A percentile compares a stretch with the other conserved stretches of the same genome.
Conservation (phyloP, 169 alveolate genomes). For the Ophryocystis elektroscirrha region DNA sequence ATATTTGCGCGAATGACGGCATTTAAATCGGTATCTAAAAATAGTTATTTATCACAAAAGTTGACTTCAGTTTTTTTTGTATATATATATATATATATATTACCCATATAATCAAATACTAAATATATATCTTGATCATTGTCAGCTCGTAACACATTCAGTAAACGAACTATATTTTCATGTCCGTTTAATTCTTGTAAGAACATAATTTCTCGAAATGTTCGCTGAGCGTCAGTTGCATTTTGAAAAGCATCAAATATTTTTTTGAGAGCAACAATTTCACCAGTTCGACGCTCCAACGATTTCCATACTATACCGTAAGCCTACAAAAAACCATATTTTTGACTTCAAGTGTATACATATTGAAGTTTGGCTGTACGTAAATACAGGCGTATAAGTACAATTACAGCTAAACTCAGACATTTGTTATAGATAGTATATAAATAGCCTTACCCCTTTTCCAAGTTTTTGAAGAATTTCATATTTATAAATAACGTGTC, state of each 20-base stretch:
- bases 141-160: slow-evolving; percentile 80
- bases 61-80: neutral
- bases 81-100: neutral
- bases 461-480: slow-evolving; percentile 37
- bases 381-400: neutral
- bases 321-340: slow-evolving; percentile 34
- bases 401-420: neutral
- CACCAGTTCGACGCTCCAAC: slow-evolving; percentile 68
- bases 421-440: neutral
- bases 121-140: slow-evolving; percentile 89
- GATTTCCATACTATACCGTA: slow-evolving; percentile 98
- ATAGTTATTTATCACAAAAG: neutral
- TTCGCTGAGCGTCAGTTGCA: slow-evolving; percentile 96
- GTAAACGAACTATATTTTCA: slow-evolving; percentile 71
- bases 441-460: slow-evolving; percentile 24
- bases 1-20: slow-evolving; percentile 91
- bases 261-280: slow-evolving; percentile 92
- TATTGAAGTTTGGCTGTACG: neutral
- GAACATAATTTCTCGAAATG: slow-evolving; percentile 92
- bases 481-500: slow-evolving; percentile 29
- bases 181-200: slow-evolving; percentile 69
- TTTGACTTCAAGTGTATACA: neutral
- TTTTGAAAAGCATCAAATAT: slow-evolving; percentile 95
- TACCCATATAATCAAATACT: slow-evolving; percentile 84
- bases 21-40: slow-evolving; percentile 76